Evolutionary conservation across 495 filamentous ascomycete genomes (phyloP).

Genomic region (Talaromyces thailandensis): DNA sequence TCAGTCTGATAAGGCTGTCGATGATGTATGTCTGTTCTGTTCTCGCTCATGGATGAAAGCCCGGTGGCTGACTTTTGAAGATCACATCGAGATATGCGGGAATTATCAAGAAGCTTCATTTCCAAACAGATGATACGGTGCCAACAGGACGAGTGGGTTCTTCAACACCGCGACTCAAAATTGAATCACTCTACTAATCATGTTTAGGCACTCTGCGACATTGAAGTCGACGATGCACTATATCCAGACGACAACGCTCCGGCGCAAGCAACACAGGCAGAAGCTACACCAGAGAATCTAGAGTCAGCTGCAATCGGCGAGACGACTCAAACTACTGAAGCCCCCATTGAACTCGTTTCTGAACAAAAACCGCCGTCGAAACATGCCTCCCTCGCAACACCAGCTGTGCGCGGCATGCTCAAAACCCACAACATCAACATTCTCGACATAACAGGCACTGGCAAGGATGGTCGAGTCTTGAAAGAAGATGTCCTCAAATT

Average conservation of each 20-base stretch:
- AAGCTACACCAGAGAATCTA: constrained; percentile 6
- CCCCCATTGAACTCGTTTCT: neutral
- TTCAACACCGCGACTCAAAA: neutral
- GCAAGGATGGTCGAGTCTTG: constrained; percentile 81
- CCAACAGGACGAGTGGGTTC: constrained; percentile 65
- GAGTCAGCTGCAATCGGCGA: constrained; percentile 14
- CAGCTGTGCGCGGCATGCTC: constrained; percentile 80
- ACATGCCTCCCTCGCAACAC: constrained; percentile 71
- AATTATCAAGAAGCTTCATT: constrained; percentile 92
- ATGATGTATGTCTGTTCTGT: constrained; percentile 52
- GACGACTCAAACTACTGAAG: neutral
- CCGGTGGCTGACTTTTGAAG: constrained; percentile 19
- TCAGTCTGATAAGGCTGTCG: constrained; percentile 96
- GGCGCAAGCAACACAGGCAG: constrained; percentile 15
- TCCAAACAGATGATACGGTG: constrained; percentile 91
- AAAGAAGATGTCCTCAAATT: constrained; percentile 91
- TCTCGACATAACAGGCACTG: constrained; percentile 67
- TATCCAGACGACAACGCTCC: constrained; percentile 39
- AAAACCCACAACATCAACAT: constrained; percentile 74
- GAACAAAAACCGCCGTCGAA: constrained; percentile 26
- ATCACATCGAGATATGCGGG: constrained; percentile 94
- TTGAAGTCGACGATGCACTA: constrained; percentile 50
- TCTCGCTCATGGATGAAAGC: neutral
- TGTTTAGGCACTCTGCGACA: constrained; percentile 41
- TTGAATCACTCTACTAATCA: neutral